phyloP scores from a whole-genome alignment of 2,329 filamentous ascomycete genomes.

The Colletotrichum abscissum region DNA sequence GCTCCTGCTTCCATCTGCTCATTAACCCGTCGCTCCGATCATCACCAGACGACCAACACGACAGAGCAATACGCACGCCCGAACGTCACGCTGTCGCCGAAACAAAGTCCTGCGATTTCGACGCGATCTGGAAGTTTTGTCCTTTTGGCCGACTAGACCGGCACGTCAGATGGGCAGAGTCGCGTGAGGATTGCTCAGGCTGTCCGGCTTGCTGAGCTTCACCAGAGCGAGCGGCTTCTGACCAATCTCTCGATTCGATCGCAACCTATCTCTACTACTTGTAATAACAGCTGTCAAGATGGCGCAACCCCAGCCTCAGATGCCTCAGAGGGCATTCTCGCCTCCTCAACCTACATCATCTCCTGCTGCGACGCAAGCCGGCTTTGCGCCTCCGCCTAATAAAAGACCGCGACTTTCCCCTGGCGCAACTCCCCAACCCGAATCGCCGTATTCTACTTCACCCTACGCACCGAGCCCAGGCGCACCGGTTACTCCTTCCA shows the following conservation, averaged over 20 bases:
- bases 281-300: slow-evolving; percentile 47
- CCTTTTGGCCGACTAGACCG: neutral
- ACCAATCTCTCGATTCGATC: slow-evolving; percentile 27
- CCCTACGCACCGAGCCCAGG: slow-evolving; percentile 61
- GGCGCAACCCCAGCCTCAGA: slow-evolving; percentile 70
- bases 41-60: slow-evolving; percentile 17
- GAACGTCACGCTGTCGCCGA: neutral
- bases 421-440: slow-evolving; percentile 74
- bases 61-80: neutral
- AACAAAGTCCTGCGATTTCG: neutral
- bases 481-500: slow-evolving; percentile 52
- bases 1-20: slow-evolving; percentile 35
- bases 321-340: slow-evolving; percentile 68
- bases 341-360: slow-evolving; percentile 72
- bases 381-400: slow-evolving; percentile 71
- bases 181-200: slow-evolving; percentile 59
- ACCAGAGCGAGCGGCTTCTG: slow-evolving; percentile 22
- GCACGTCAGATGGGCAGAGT: slow-evolving; percentile 57
- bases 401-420: slow-evolving; percentile 81
- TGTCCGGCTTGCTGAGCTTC: slow-evolving; percentile 57
- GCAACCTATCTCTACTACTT: slow-evolving; percentile 17
- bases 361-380: slow-evolving; percentile 65
- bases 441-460: slow-evolving; percentile 69
- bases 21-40: neutral
- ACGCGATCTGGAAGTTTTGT: neutral